Evolutionary conservation across 805 yeast species (phyloP).

Genomic region (Metschnikowia proteae): DNA sequence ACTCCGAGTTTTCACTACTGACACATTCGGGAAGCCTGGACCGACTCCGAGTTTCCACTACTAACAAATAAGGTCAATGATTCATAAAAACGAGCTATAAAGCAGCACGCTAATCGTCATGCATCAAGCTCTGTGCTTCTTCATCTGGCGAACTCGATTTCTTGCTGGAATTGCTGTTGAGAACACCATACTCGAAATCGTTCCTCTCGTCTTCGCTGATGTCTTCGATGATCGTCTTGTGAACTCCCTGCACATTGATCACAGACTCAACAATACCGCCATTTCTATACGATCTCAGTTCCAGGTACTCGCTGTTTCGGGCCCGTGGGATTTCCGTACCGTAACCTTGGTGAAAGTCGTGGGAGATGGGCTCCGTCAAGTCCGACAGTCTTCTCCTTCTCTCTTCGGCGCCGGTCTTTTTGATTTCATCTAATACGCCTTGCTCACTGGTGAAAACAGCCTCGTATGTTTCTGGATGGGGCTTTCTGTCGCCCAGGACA

Average conservation of each 20-base stretch:
- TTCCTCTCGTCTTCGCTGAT: slow-evolving; percentile 42
- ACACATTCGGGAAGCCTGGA: neutral
- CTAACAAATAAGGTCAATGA: neutral
- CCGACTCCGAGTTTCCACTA: neutral
- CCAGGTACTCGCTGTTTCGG: slow-evolving; percentile 26
- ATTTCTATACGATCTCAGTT: slow-evolving; percentile 40
- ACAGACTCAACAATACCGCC: slow-evolving; percentile 78
- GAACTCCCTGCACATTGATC: slow-evolving; percentile 78
- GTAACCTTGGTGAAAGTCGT: slow-evolving; percentile 3
- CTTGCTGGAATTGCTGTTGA: slow-evolving; percentile 9
- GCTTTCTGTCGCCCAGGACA: slow-evolving; percentile 10
- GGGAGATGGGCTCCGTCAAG: slow-evolving; percentile 5
- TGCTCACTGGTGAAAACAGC: slow-evolving; percentile 46
- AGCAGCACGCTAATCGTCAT: neutral
- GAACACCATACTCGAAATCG: slow-evolving; percentile 19
- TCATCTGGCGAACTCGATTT: slow-evolving; percentile 14
- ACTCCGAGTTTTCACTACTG: neutral
- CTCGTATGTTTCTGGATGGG: slow-evolving; percentile 21
- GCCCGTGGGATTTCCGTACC: slow-evolving; percentile 4
- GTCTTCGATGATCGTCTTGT: slow-evolving; percentile 79
- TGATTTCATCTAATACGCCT: slow-evolving; percentile 34
- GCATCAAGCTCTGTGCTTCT: slow-evolving; percentile 18
- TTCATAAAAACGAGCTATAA: neutral
- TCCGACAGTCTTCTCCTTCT: slow-evolving; percentile 16
- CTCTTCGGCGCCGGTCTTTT: neutral